These are phyloP conservation scores for Boeremia lycopersici DNA, from an alignment of 2,329 filamentous ascomycete genomes.

Conservation along the genomic window DNA sequence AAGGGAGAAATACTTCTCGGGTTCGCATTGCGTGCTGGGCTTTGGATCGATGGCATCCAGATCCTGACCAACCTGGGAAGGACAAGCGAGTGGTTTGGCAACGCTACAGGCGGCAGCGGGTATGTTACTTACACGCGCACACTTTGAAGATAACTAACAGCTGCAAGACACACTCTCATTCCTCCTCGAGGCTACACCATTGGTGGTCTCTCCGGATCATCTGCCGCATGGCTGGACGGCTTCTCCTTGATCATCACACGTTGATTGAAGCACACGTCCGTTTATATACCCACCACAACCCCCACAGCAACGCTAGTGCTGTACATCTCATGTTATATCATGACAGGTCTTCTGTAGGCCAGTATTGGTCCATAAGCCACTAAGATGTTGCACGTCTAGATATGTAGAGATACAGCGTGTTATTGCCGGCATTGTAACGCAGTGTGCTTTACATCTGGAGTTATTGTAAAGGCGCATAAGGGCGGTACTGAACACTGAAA, in stretches of 20 bases:
- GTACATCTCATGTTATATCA: not conserved
- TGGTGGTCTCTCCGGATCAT: slow-evolving; percentile 84
- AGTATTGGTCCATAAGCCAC: slow-evolving; percentile 2
- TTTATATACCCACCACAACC: not conserved
- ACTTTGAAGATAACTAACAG: not conserved
- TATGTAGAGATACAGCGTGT: not conserved
- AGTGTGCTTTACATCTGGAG: not conserved
- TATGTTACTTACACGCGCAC: slow-evolving; percentile 59
- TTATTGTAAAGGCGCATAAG: slow-evolving; percentile 1
- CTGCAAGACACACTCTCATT: slow-evolving; percentile 78
- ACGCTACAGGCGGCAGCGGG: slow-evolving; percentile 78
- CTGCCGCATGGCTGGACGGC: slow-evolving; percentile 80
- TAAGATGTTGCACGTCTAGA: slow-evolving; percentile 11
- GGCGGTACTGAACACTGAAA: not conserved
- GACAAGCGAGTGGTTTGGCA: slow-evolving; percentile 84
- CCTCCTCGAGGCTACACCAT: slow-evolving; percentile 88
- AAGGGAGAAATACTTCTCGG: slow-evolving; percentile 86
- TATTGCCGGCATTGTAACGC: not conserved
- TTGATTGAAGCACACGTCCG: slow-evolving; percentile 49
- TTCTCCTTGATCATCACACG: slow-evolving; percentile 81
- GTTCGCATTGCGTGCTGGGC: slow-evolving; percentile 79
- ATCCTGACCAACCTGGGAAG: slow-evolving; percentile 88
- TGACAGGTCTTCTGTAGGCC: not conserved
- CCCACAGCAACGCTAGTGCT: not conserved
- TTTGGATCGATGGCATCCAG: slow-evolving; percentile 87